These are phyloP conservation scores for Globisporangium nodosum DNA, from an alignment of 352 stramenopile genomes.

Conservation along the genomic window DNA sequence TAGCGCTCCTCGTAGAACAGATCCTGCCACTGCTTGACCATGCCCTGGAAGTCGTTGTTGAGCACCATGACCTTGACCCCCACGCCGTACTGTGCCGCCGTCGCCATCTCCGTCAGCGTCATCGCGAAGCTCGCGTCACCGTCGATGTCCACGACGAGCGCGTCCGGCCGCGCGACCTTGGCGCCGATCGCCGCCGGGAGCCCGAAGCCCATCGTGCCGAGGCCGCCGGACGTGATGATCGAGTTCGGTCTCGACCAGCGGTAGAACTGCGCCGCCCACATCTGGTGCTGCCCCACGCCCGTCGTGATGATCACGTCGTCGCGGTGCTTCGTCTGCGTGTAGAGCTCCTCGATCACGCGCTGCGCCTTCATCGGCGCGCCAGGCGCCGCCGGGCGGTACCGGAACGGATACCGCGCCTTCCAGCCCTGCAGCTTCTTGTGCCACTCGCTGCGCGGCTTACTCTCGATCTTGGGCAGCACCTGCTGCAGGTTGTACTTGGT, in stretches of 20 bases:
- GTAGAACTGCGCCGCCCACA: conserved; percentile 96
- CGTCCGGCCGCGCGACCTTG: conserved; percentile 89
- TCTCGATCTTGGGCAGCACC: conserved; percentile 76
- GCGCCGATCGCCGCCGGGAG: conserved; percentile 92
- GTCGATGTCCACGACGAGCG: conserved; percentile 89
- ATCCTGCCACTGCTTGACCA: conserved; percentile 98
- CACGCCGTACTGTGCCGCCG: conserved; percentile 91
- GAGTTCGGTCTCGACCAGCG: conserved; percentile 93
- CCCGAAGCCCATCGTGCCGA: conserved; percentile 95
- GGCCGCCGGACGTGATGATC: conserved; percentile 91
- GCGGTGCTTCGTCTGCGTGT: conserved; percentile 89
- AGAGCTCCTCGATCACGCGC: conserved; percentile 91
- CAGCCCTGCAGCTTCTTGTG: conserved; percentile 88
- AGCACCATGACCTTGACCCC: conserved; percentile 94
- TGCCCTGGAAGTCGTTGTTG: conserved; percentile 96
- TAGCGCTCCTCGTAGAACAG: conserved; percentile 96
- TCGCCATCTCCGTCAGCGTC: conserved; percentile 96
- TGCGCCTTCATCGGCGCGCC: conserved; percentile 90
- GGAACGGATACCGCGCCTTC: conserved; percentile 92
- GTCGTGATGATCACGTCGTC: conserved; percentile 93
- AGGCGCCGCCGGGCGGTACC: conserved; percentile 71
- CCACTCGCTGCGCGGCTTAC: conserved; percentile 86
- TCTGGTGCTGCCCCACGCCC: conserved; percentile 95
- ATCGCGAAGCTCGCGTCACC: conserved; percentile 96
- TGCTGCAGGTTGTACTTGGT: conserved; percentile 92